Percentiles rank a stretch among this genome's conserved stretches.
Conservation (phyloP, 1,284 basidiomycete genomes). For the Cystobasidium slooffiae region DNA sequence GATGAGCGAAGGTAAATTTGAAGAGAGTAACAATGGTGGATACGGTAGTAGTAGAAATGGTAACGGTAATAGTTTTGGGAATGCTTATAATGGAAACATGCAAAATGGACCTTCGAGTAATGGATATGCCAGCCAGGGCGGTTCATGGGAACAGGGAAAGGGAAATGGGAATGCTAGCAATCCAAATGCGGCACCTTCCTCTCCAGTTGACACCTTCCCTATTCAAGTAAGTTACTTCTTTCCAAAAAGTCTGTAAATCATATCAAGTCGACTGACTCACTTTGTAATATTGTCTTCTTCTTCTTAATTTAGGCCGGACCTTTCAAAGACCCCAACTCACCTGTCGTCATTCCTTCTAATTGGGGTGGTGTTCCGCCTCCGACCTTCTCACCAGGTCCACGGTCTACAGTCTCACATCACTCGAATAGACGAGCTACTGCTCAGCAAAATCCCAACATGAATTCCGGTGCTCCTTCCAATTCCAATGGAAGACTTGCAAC, state of each 20-base stretch:
- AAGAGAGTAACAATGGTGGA: not conserved
- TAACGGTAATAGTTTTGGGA: too few species aligned
- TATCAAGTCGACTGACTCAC: too few species aligned
- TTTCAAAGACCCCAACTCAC: not conserved
- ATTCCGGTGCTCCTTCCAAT: too few species aligned
- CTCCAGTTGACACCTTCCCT: not conserved
- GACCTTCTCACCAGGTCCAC: constrained; percentile 2
- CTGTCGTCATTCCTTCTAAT: not conserved
- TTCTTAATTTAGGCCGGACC: constrained; percentile 2
- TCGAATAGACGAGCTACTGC: not conserved
- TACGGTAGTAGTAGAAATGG: not conserved
- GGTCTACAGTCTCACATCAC: not conserved
- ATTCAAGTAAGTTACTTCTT: not conserved
- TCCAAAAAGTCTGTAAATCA: too few species aligned
- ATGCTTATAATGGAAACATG: too few species aligned
- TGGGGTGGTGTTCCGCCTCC: constrained; percentile 13
- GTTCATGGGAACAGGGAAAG: not conserved
- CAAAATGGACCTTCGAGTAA: too few species aligned
- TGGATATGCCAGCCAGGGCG: too few species aligned
- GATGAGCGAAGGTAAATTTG: not conserved
- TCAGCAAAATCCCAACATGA: too few species aligned
- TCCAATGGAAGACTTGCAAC: too few species aligned
- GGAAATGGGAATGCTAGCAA: not conserved
- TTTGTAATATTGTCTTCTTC: too few species aligned
- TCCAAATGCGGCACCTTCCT: too few species aligned